These are phyloP conservation scores for Onygenales sp. DNA, from an alignment of 2,329 filamentous ascomycete genomes.

Conservation along the genomic window DNA sequence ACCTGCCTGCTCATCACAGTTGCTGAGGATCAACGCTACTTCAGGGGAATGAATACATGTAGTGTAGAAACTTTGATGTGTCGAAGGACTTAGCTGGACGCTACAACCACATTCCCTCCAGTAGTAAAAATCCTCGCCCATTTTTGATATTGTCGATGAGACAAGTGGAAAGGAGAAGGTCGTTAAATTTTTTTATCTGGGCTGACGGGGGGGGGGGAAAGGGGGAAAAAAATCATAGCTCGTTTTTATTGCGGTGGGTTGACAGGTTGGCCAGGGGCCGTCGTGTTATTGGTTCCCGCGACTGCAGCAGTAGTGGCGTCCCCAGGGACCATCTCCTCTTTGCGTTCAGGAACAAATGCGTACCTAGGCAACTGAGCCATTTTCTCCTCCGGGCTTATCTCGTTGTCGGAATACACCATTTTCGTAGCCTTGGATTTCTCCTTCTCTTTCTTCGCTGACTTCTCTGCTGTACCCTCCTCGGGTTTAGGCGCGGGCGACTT, in stretches of 20 bases:
- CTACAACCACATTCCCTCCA: constrained; percentile 5
- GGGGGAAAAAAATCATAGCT: not conserved
- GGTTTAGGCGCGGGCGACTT: constrained; percentile 22
- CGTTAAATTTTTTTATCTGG: not conserved
- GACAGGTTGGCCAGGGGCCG: constrained; percentile 25
- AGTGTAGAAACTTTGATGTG: constrained; percentile 8
- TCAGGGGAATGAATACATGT: constrained; percentile 2
- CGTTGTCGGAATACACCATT: constrained; percentile 74
- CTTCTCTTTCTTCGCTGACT: constrained; percentile 57
- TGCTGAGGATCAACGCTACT: constrained; percentile 13
- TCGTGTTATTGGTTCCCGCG: constrained; percentile 18
- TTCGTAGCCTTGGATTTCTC: constrained; percentile 53
- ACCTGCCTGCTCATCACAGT: constrained; percentile 9
- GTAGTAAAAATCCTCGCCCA: not conserved
- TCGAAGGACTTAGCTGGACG: constrained; percentile 13
- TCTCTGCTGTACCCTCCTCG: constrained; percentile 37
- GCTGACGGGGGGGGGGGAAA: not conserved
- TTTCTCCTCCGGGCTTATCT: constrained; percentile 77
- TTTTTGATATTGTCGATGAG: not conserved
- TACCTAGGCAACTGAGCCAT: constrained; percentile 74
- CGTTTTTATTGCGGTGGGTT: constrained; percentile 21
- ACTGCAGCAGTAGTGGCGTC: constrained; percentile 26
- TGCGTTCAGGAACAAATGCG: constrained; percentile 48
- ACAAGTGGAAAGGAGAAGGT: not conserved
- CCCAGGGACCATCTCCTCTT: constrained; percentile 26